Conservation (phyloP, 176 grass and related monocot species). For the Metroxylon sagu region DNA sequence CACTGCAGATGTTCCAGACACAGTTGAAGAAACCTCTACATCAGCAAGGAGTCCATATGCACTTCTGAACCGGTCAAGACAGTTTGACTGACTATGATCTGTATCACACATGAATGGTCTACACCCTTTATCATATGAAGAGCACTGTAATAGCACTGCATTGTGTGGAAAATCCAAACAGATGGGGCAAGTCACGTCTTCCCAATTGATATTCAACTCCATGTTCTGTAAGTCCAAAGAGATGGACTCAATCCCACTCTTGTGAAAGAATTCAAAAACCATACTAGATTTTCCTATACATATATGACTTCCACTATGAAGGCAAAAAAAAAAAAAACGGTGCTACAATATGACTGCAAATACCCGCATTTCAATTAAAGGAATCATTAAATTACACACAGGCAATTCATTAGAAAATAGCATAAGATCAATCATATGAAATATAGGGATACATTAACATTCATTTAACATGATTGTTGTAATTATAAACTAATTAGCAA, state of each 20-base stretch:
- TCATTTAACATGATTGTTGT: too few species aligned
- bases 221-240: not conserved
- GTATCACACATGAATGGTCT: conserved; percentile 26
- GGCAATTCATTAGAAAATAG: too few species aligned
- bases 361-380: too few species aligned
- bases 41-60: not conserved
- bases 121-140: conserved; percentile 15
- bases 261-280: not conserved
- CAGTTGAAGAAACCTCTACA: not conserved
- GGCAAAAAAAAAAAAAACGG: too few species aligned
- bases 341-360: too few species aligned
- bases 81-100: conserved; percentile 10
- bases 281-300: not conserved
- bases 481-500: too few species aligned
- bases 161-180: conserved; percentile 29
- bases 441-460: too few species aligned
- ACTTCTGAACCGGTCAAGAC: conserved; percentile 3
- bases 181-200: conserved; percentile 15
- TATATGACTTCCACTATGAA: too few species aligned
- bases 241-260: not conserved
- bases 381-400: too few species aligned
- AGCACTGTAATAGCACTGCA: conserved; percentile 17
- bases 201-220: conserved; percentile 1
- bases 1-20: not conserved
- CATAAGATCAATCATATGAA: too few species aligned